Conservation (phyloP, 2,329 filamentous ascomycete species). For the Tolypocladium paradoxum region DNA sequence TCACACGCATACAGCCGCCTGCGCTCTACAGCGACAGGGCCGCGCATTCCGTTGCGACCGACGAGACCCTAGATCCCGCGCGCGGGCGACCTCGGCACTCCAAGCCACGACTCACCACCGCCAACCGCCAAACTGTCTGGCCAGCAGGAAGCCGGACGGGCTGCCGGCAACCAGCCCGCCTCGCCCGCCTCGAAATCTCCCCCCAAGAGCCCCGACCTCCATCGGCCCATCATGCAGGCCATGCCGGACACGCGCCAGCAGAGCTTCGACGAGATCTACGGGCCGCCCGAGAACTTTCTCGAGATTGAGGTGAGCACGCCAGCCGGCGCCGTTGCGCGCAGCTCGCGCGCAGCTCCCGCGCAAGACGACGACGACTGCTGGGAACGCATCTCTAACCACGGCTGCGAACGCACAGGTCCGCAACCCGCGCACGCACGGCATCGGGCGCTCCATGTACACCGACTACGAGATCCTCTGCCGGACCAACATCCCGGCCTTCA, state of each 20-base stretch:
- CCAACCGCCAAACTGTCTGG: conserved; percentile 32
- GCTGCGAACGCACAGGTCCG: conserved; percentile 51
- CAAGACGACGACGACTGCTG: not conserved
- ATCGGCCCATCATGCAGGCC: conserved; percentile 50
- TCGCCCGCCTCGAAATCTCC: conserved; percentile 9
- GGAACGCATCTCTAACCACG: not conserved
- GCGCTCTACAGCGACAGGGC: not conserved
- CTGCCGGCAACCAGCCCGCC: conserved; percentile 11
- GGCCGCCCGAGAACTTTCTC: conserved; percentile 94
- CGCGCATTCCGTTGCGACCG: not conserved
- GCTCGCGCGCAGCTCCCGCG: too few relatives aligned
- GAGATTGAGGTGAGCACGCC: conserved; percentile 71
- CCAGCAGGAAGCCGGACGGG: conserved; percentile 23
- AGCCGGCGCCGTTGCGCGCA: not conserved
- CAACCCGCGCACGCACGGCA: conserved; percentile 88
- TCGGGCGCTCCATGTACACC: conserved; percentile 93
- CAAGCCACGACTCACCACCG: not conserved
- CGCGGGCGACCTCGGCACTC: not conserved
- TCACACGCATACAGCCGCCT: not conserved
- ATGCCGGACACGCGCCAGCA: conserved; percentile 72
- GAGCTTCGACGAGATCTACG: conserved; percentile 98
- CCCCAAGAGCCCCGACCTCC: conserved; percentile 23
- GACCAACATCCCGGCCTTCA: conserved; percentile 98
- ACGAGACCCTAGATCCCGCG: not conserved
- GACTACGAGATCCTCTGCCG: conserved; percentile 97